A percentile compares a stretch with the other conserved stretches of the same genome.
Evolutionary conservation across 371 early-diverging fungal species (phyloP).

Genomic region (Haplosporangium sp.): DNA sequence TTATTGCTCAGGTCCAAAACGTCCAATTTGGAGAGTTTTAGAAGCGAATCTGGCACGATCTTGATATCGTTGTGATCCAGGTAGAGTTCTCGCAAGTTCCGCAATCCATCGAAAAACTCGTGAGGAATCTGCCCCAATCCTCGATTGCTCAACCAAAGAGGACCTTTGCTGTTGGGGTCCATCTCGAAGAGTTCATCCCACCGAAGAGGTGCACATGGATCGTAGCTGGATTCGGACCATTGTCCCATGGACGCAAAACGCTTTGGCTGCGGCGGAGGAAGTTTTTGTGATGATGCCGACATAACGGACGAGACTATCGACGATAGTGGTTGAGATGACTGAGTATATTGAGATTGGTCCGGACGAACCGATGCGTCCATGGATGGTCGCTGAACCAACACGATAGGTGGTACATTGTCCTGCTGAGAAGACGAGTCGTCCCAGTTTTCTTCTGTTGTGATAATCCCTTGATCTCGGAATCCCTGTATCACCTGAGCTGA

Average conservation of each 20-base stretch:
- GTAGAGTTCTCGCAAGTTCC: constrained; percentile 53
- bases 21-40: constrained; percentile 60
- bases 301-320: constrained; percentile 20
- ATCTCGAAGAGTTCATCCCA: constrained; percentile 55
- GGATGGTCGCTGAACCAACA: constrained; percentile 36
- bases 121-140: constrained; percentile 54
- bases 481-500: constrained; percentile 17
- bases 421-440: constrained; percentile 9
- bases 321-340: constrained; percentile 12
- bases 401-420: constrained; percentile 14
- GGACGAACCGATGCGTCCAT: constrained; percentile 33
- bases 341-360: constrained; percentile 28
- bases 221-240: constrained; percentile 54
- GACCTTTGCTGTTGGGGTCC: constrained; percentile 54
- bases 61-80: constrained; percentile 56
- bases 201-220: constrained; percentile 47
- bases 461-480: constrained; percentile 25
- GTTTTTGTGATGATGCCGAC: constrained; percentile 20
- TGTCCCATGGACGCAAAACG: constrained; percentile 26
- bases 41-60: constrained; percentile 54
- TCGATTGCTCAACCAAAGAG: constrained; percentile 45
- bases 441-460: constrained; percentile 27
- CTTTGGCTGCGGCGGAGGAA: constrained; percentile 3
- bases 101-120: constrained; percentile 56
- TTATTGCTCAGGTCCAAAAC: constrained; percentile 62